These are phyloP conservation scores for Chrysoporthe austroafricana DNA, from an alignment of 2,329 filamentous ascomycete species.

Conservation along the genomic window DNA sequence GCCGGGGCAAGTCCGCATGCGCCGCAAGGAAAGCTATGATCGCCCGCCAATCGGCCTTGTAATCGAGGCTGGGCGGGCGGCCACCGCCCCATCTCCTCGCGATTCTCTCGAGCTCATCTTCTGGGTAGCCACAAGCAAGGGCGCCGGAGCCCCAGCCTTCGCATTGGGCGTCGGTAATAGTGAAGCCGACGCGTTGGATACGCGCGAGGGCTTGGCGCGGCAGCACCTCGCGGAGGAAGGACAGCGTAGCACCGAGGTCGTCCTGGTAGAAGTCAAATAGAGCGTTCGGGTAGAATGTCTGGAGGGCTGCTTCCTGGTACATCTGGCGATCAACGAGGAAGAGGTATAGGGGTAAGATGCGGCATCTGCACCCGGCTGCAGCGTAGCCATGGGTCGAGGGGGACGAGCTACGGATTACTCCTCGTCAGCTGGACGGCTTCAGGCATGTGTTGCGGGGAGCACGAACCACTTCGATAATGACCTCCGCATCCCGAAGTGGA, in stretches of 20 bases:
- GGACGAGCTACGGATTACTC: neutral
- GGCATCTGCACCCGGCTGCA: conserved; percentile 7
- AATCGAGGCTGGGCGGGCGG: neutral
- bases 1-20: neutral
- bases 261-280: conserved; percentile 2
- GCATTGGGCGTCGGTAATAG: conserved; percentile 6
- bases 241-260: neutral
- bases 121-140: neutral
- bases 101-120: neutral
- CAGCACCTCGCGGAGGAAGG: neutral
- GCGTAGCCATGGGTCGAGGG: neutral
- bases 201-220: neutral
- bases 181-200: neutral
- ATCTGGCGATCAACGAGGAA: conserved; percentile 4
- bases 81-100: neutral
- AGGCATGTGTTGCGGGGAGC: too few relatives aligned
- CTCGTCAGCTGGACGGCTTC: too few relatives aligned
- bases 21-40: neutral
- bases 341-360: conserved; percentile 7
- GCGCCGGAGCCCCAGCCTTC: conserved; percentile 8
- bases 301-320: neutral
- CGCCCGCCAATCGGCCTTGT: neutral
- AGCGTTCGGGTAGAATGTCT: conserved; percentile 11
- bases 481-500: neutral
- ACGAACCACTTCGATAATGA: too few relatives aligned